Evolutionary conservation across 306 rosid species (phyloP), one percentile per base, ranked within the genome.

Genomic region (Cicer judaicum): DNA sequence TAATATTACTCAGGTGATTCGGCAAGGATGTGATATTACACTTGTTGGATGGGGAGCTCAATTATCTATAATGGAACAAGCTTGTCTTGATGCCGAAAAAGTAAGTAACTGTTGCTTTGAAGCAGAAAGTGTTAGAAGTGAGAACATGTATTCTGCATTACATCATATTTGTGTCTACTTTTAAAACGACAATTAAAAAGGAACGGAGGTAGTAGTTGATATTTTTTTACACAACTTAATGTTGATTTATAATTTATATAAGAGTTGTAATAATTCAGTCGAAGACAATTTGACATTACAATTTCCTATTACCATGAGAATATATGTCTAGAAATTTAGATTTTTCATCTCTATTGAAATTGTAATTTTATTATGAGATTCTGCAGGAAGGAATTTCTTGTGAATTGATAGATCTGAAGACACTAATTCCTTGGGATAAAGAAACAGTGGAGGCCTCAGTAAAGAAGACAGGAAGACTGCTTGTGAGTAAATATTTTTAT

Each of bases 41-140:
- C 96, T 94, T 63, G 92, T 94, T 70, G 99, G 99, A 64, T 94
- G 99, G 99, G 99, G 99, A 74, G 97, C 98, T 56, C 98, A 94
- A 60, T 85, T 94, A 82, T 78, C 97, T 63, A 24, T 85, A 60
- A 87, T 94, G 96, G 96, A 92, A 85, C 93, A 94, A 80, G 99
- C 97, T 70, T 94, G 99, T 80, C 72, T 85, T 52, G 96, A 94
- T 69, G 99, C 99, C 14, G 93, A 87, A 79, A 87, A 90, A 50
- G 99, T 89, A 84, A 70, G 87, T 68, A 71, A 42, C 42, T 77
- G 50, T 60, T 49, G 39, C 78, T 8, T 56, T 69, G 40, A 42
- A 52, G 57, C 56, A 34, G 52, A 57, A 69, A 54, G 13, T 34
- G 18, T 59, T 71, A 34, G 39, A 24, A 29, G 36, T 29, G 5